phyloP scores from a whole-genome alignment of 176 grass and related monocot species.

The Lolium rigidum region DNA sequence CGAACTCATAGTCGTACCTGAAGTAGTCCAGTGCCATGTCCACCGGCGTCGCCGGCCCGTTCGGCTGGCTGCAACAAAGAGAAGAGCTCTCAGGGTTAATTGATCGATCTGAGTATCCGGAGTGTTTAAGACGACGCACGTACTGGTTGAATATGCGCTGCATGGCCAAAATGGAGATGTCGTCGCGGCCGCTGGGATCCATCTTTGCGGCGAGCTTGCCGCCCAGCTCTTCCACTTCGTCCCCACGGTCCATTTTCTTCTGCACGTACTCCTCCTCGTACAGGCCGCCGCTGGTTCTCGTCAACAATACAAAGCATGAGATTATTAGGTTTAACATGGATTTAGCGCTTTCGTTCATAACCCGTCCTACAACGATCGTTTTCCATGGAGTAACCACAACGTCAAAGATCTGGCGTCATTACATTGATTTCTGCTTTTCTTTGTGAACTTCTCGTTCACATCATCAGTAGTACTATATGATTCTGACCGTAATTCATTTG shows the following conservation, averaged over 20 bases:
- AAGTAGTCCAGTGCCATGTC: slow-evolving; percentile 79
- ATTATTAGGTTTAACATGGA: slow-evolving; percentile 49
- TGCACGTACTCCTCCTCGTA: slow-evolving; percentile 31
- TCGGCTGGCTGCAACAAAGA: slow-evolving; percentile 8
- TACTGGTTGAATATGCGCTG: slow-evolving; percentile 63
- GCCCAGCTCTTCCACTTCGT: slow-evolving; percentile 11
- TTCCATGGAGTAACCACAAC: too few species aligned
- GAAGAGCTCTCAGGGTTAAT: too few species aligned
- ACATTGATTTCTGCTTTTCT: too few species aligned
- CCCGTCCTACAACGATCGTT: too few species aligned
- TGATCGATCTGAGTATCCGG: too few species aligned
- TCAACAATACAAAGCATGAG: background rate
- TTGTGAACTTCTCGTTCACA: background rate
- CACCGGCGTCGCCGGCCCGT: slow-evolving; percentile 40
- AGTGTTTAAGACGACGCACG: too few species aligned
- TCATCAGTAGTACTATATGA: background rate
- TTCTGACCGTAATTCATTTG: background rate
- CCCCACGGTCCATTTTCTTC: slow-evolving; percentile 33
- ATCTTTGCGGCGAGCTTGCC: slow-evolving; percentile 33
- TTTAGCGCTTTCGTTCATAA: too few species aligned
- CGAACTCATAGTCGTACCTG: slow-evolving; percentile 63
- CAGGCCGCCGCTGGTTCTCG: slow-evolving; percentile 41
- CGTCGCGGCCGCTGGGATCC: slow-evolving; percentile 46
- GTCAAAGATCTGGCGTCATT: too few species aligned
- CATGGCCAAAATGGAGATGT: slow-evolving; percentile 59